phyloP scores from a whole-genome alignment of 192 early-diverging fungal species.

The Allomyces macrogynus region DNA sequence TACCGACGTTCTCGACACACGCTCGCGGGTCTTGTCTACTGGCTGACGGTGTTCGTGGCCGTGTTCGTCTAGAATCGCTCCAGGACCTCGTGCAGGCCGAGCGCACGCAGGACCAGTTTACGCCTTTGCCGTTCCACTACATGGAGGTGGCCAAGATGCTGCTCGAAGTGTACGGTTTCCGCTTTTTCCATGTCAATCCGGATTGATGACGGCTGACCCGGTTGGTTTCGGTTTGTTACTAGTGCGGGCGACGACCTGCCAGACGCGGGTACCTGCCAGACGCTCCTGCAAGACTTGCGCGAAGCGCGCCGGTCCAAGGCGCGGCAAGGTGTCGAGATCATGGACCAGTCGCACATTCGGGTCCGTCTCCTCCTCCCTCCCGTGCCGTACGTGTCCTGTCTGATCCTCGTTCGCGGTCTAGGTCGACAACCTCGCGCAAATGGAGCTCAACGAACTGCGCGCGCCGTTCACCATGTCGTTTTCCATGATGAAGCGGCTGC shows the following conservation, averaged over 20 bases:
- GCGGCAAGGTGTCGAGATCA: neutral
- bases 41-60: too few relatives aligned
- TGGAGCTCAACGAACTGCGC: neutral
- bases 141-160: neutral
- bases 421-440: neutral
- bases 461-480: neutral
- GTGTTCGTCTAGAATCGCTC: neutral
- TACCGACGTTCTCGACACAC: neutral
- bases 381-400: too few relatives aligned
- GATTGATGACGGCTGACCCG: neutral
- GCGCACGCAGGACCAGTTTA: neutral
- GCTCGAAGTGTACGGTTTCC: neutral
- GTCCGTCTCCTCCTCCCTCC: neutral
- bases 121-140: neutral
- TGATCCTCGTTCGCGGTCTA: neutral
- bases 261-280: neutral
- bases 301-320: neutral
- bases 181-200: neutral
- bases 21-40: too few relatives aligned
- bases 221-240: neutral
- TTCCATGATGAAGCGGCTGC: neutral
- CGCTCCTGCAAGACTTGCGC: neutral
- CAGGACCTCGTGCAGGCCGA: neutral
- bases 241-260: neutral
- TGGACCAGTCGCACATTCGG: neutral